Percentiles rank a stretch among this genome's conserved stretches.
phyloP scores from a whole-genome alignment of 1,284 basidiomycete species.

The Phellinidium pouzarii region DNA sequence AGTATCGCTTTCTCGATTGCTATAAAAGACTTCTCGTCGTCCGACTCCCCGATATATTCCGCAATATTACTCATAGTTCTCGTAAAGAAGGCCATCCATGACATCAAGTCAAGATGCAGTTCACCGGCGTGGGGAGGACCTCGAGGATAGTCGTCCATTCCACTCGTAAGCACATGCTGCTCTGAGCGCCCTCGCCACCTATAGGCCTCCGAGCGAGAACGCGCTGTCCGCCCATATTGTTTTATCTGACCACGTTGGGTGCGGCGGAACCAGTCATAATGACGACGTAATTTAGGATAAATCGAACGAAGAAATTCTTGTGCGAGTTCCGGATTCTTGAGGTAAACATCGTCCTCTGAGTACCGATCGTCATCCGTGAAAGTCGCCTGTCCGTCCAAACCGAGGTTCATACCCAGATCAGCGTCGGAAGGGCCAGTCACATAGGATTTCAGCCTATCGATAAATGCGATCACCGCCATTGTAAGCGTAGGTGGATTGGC shows the following conservation, averaged over 20 bases:
- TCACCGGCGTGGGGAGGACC: conserved; percentile 85
- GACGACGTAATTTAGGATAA: conserved; percentile 78
- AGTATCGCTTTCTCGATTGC: conserved; percentile 77
- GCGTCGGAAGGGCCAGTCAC: conserved; percentile 41
- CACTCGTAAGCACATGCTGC: conserved; percentile 85
- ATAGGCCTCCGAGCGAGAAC: conserved; percentile 84
- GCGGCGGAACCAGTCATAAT: conserved; percentile 93
- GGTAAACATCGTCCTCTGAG: conserved; percentile 39
- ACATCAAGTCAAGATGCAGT: conserved; percentile 86
- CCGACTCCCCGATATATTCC: conserved; percentile 73
- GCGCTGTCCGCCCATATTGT: conserved; percentile 76
- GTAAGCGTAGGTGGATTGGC: conserved; percentile 92
- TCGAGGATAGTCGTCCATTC: conserved; percentile 93
- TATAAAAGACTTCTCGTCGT: conserved; percentile 71
- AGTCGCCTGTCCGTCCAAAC: conserved; percentile 41
- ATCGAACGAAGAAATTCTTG: conserved; percentile 69
- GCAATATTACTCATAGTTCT: conserved; percentile 85
- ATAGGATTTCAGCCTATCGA: conserved; percentile 58
- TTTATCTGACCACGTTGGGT: conserved; percentile 92
- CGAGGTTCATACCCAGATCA: conserved; percentile 55
- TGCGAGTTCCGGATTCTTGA: conserved; percentile 55
- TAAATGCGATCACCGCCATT: conserved; percentile 86
- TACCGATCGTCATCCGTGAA: conserved; percentile 28
- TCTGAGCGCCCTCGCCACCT: conserved; percentile 90
- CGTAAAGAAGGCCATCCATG: conserved; percentile 93